Conservation (phyloP, 345 rosid species). For the Diplotaxis tenuifolia region DNA sequence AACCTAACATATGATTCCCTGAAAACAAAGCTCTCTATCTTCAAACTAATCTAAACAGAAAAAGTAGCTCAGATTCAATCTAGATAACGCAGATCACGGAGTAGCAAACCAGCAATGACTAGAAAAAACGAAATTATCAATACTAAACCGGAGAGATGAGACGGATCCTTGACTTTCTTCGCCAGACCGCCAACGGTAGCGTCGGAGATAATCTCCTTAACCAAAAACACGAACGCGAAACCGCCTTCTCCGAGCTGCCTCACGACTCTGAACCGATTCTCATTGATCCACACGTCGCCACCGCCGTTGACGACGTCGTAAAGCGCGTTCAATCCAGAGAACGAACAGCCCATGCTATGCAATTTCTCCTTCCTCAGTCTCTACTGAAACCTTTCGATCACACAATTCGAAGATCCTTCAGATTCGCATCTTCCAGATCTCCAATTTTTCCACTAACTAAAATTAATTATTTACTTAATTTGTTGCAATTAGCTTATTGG, state of each 20-base stretch:
- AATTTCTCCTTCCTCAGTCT: background rate
- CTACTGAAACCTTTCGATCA: slow-evolving; percentile 3
- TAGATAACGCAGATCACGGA: slow-evolving; percentile 6
- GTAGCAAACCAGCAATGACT: background rate
- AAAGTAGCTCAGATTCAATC: slow-evolving; percentile 3
- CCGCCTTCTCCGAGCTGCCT: slow-evolving; percentile 99
- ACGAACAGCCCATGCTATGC: slow-evolving; percentile 67
- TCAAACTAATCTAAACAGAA: slow-evolving; percentile 5
- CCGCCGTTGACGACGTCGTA: slow-evolving; percentile 93
- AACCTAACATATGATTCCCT: slow-evolving; percentile 4
- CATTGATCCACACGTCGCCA: slow-evolving; percentile 98
- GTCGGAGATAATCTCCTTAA: slow-evolving; percentile 69
- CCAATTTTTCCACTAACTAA: background rate
- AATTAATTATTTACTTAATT: background rate
- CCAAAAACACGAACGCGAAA: slow-evolving; percentile 80
- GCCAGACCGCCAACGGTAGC: slow-evolving; percentile 74
- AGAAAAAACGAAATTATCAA: background rate
- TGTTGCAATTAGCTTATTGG: slow-evolving; percentile 1
- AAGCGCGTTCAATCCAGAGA: slow-evolving; percentile 87
- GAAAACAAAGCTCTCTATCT: background rate
- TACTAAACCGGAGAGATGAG: slow-evolving; percentile 83
- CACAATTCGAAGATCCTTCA: slow-evolving; percentile 38
- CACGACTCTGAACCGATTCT: slow-evolving; percentile 74
- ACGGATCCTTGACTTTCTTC: slow-evolving; percentile 79
- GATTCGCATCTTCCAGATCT: slow-evolving; percentile 43